Percentiles rank a stretch among this genome's conserved stretches.
phyloP scores from a whole-genome alignment of 2,329 filamentous ascomycete genomes.

The Fusarium sp. region DNA sequence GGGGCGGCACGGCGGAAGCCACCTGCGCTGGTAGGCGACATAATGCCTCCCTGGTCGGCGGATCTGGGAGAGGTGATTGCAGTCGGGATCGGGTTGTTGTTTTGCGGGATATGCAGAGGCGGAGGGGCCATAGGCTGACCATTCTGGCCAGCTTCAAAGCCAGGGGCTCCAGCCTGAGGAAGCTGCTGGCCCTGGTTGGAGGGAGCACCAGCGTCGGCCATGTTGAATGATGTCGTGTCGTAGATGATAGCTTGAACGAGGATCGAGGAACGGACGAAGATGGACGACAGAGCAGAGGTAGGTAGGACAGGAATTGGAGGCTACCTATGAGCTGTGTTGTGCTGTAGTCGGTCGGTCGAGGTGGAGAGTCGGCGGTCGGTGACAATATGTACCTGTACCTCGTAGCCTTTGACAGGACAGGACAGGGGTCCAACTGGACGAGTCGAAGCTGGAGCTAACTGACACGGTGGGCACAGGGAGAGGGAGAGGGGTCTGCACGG shows the following conservation, averaged over 20 bases:
- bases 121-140: constrained; percentile 87
- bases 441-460: constrained; percentile 35
- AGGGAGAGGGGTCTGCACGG: constrained; percentile 13
- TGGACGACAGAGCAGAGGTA: constrained; percentile 41
- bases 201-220: constrained; percentile 82
- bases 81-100: constrained; percentile 94
- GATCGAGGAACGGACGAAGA: constrained; percentile 26
- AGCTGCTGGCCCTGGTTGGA: constrained; percentile 75
- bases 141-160: constrained; percentile 80
- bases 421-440: constrained; percentile 41
- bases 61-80: constrained; percentile 91
- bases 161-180: constrained; percentile 77
- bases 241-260: constrained; percentile 30
- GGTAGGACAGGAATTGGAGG: constrained; percentile 41
- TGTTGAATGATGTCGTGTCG: constrained; percentile 58
- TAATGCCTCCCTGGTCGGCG: constrained; percentile 73
- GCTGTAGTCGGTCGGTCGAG: constrained; percentile 45
- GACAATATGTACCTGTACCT: constrained; percentile 46
- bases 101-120: constrained; percentile 93
- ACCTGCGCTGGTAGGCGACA: constrained; percentile 87
- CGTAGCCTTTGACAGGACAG: constrained; percentile 48
- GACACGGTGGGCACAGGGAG: constrained; percentile 38
- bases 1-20: constrained; percentile 92
- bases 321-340: constrained; percentile 48
- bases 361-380: constrained; percentile 50